A percentile compares a stretch with the other conserved stretches of the same genome.
Conservation (phyloP, 2,329 filamentous ascomycete genomes). For the Lecanoromycetidae sp. region DNA sequence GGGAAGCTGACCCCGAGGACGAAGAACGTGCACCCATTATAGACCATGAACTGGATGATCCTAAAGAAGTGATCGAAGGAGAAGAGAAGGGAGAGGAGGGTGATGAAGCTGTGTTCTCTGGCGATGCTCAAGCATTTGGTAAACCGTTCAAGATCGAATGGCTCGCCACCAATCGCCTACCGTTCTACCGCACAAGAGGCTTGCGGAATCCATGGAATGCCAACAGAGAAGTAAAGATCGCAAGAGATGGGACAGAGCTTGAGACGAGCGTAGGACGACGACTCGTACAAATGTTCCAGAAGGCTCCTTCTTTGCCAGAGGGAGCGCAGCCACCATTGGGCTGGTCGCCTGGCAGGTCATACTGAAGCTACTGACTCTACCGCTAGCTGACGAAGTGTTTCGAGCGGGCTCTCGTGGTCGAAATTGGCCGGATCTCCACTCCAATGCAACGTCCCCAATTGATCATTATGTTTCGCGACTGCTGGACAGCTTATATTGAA, state of each 20-base stretch:
- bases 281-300: conserved; percentile 66
- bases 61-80: conserved; percentile 31
- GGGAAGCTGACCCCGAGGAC: conserved; percentile 58
- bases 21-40: conserved; percentile 21
- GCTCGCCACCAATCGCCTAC: conserved; percentile 69
- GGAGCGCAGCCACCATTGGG: background rate
- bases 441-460: no score
- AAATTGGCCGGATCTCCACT: no score
- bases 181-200: conserved; percentile 79
- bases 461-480: no score
- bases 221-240: conserved; percentile 91
- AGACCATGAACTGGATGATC: conserved; percentile 33
- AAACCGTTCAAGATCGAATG: conserved; percentile 87
- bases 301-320: background rate
- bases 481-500: no score
- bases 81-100: conserved; percentile 23
- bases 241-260: conserved; percentile 83
- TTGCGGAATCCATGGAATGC: conserved; percentile 90
- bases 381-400: no score
- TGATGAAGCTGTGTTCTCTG: conserved; percentile 30
- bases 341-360: conserved; percentile 1
- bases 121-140: conserved; percentile 59
- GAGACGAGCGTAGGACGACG: conserved; percentile 69
- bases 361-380: no score
- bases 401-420: no score